These are phyloP conservation scores for Zygosaccharomyces sapae DNA, from an alignment of 1,139 yeast genomes.

Conservation along the genomic window DNA sequence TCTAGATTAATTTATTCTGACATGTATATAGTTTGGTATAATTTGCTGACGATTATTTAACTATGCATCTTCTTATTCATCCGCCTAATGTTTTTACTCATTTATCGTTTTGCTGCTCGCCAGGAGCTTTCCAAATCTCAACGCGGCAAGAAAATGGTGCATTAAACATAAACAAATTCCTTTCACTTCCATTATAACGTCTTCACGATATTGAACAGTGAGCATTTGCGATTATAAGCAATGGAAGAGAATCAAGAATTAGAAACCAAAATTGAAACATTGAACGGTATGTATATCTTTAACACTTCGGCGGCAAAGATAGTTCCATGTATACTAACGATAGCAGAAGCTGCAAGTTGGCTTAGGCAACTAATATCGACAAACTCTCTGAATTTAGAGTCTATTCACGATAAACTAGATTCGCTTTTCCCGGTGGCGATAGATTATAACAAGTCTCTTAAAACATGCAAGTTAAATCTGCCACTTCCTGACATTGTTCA, in stretches of 20 bases:
- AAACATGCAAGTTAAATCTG: conserved; percentile 12
- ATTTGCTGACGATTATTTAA: neutral
- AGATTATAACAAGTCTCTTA: conserved; percentile 24
- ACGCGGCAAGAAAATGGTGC: neutral
- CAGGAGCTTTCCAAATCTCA: neutral
- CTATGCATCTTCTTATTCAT: neutral
- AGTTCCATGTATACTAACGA: conserved; percentile 2
- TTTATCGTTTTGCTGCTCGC: neutral
- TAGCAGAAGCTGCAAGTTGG: conserved; percentile 23
- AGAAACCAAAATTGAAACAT: conserved; percentile 17
- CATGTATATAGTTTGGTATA: conserved; percentile 1
- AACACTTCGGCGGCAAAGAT: neutral
- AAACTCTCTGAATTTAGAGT: conserved; percentile 4
- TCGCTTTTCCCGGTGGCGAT: conserved; percentile 24
- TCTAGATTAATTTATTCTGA: neutral
- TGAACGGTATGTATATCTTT: conserved; percentile 18
- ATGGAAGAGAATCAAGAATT: conserved; percentile 18
- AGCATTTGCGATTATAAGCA: neutral
- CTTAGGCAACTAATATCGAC: conserved; percentile 18
- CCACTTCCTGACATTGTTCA: conserved; percentile 17
- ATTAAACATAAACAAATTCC: neutral
- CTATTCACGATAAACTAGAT: conserved; percentile 12
- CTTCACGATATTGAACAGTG: too few species aligned
- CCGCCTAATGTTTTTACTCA: neutral
- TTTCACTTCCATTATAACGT: neutral